Evolutionary conservation across 495 filamentous ascomycete species (phyloP).

Genomic region (Trichoderma virens): DNA sequence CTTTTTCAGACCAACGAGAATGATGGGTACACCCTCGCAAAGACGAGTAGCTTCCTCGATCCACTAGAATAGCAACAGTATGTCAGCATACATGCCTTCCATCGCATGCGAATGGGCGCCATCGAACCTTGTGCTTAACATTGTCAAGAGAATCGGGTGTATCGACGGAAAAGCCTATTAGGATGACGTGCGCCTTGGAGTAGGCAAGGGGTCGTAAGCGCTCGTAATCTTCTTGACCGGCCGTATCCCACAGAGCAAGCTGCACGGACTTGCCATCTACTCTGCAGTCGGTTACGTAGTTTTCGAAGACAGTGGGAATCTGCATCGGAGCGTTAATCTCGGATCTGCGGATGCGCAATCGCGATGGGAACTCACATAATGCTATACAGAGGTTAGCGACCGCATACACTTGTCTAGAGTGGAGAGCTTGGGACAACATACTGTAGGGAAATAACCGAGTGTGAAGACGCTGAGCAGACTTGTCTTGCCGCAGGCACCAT

Average conservation of each 20-base stretch:
- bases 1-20: conserved; percentile 95
- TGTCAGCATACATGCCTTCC: conserved; percentile 9
- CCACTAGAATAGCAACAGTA: conserved; percentile 52
- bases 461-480: conserved; percentile 97
- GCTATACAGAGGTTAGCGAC: conserved; percentile 34
- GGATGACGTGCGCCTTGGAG: conserved; percentile 92
- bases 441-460: conserved; percentile 94
- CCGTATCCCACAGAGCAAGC: conserved; percentile 97
- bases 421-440: conserved; percentile 41
- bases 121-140: conserved; percentile 85
- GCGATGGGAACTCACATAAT: conserved; percentile 54
- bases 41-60: conserved; percentile 92
- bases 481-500: conserved; percentile 98
- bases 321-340: conserved; percentile 34
- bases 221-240: conserved; percentile 99
- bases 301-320: conserved; percentile 98
- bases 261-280: conserved; percentile 98
- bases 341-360: neutral
- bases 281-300: conserved; percentile 98
- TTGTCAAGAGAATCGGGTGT: conserved; percentile 96
- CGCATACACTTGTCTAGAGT: neutral
- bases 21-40: conserved; percentile 88
- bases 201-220: conserved; percentile 90
- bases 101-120: neutral
- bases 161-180: conserved; percentile 94